phyloP scores from a whole-genome alignment of 371 early-diverging fungal genomes.

The Mortierella sp. region DNA sequence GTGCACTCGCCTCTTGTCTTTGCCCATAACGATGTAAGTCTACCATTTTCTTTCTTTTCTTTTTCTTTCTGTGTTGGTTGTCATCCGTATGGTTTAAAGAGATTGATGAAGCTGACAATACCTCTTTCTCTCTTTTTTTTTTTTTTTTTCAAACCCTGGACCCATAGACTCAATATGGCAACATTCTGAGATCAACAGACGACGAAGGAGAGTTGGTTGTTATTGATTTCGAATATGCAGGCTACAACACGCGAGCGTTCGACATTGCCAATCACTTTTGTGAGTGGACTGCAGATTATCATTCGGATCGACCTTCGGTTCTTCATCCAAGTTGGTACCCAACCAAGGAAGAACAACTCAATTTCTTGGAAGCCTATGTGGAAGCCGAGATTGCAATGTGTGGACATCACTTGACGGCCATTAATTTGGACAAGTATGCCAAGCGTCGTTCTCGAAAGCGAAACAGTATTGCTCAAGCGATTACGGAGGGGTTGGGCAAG shows the following conservation, averaged over 20 bases:
- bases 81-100: constrained; percentile 41
- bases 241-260: constrained; percentile 78
- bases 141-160: too few relatives aligned
- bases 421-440: constrained; percentile 21
- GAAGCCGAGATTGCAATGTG: constrained; percentile 52
- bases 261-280: constrained; percentile 89
- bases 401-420: constrained; percentile 33
- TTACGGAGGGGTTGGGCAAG: constrained; percentile 4
- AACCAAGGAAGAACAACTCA: constrained; percentile 57
- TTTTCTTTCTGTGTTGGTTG: too few relatives aligned
- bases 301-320: constrained; percentile 60
- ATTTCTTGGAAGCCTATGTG: constrained; percentile 70
- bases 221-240: constrained; percentile 85
- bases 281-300: constrained; percentile 86
- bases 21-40: constrained; percentile 80
- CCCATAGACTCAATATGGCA: constrained; percentile 80
- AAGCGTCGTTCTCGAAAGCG: constrained; percentile 19
- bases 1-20: constrained; percentile 71
- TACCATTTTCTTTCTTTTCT: not conserved
- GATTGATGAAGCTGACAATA: constrained; percentile 55
- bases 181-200: constrained; percentile 66
- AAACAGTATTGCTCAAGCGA: constrained; percentile 15
- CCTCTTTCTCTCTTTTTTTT: constrained; percentile 1
- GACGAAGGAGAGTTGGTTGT: constrained; percentile 65
- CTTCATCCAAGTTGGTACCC: constrained; percentile 61